phyloP scores from a whole-genome alignment of 225 moss, liverwort and hornwort genomes.

The Takakia lepidozioides region DNA sequence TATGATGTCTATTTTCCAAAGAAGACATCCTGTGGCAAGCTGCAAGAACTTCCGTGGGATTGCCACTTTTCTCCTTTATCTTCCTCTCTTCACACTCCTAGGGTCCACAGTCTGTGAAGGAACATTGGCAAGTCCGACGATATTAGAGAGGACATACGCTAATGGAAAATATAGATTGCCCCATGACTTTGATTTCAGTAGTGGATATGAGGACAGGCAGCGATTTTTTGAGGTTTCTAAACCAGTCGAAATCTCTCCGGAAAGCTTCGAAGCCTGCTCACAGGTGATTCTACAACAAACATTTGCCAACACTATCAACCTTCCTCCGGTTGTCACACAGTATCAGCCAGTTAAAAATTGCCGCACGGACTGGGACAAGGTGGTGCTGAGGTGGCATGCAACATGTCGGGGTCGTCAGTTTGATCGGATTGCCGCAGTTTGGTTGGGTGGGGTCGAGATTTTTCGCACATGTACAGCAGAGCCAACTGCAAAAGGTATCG shows the following conservation, averaged over 20 bases:
- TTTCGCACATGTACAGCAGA: slow-evolving; percentile 92
- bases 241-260: slow-evolving; percentile 38
- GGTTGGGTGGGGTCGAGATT: slow-evolving; percentile 92
- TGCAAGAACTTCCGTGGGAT: too few species aligned
- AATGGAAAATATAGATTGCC: too few species aligned
- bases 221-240: slow-evolving; percentile 46
- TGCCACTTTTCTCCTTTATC: too few species aligned
- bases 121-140: too few species aligned
- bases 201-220: slow-evolving; percentile 24
- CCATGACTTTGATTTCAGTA: too few species aligned
- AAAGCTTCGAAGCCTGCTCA: slow-evolving; percentile 26
- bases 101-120: too few species aligned
- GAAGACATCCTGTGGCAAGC: too few species aligned
- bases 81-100: too few species aligned
- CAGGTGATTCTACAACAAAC: slow-evolving; percentile 32
- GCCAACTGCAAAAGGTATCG: slow-evolving; percentile 59
- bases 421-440: slow-evolving; percentile 83
- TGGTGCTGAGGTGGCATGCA: slow-evolving; percentile 71
- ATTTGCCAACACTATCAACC: slow-evolving; percentile 46
- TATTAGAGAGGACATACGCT: too few species aligned
- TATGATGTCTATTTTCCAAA: too few species aligned
- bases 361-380: slow-evolving; percentile 38
- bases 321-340: slow-evolving; percentile 30
- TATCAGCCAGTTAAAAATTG: slow-evolving; percentile 20
- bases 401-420: slow-evolving; percentile 85